Percentiles rank a stretch among this genome's conserved stretches.
phyloP scores from a whole-genome alignment of 805 yeast genomes.

The Hanseniaspora thailandica region DNA sequence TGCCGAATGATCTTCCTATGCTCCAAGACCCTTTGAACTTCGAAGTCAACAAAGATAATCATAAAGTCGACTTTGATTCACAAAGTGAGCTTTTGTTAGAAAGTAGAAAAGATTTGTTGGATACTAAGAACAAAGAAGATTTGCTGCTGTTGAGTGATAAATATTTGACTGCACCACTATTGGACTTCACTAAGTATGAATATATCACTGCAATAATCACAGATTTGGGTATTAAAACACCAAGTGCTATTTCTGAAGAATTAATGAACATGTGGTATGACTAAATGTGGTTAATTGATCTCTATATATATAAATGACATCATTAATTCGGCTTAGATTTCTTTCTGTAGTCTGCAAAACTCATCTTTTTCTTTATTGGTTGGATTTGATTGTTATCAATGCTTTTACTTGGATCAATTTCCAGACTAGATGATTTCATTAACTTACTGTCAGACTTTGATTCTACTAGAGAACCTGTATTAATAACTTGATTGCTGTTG shows the following conservation, averaged over 20 bases:
- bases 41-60: conserved; percentile 19
- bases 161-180: conserved; percentile 38
- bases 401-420: background rate
- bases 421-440: background rate
- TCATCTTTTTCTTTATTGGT: conserved; percentile 25
- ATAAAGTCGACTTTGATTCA: conserved; percentile 8
- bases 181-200: conserved; percentile 94
- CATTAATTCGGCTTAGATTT: conserved; percentile 20
- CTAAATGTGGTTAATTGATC: no score
- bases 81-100: conserved; percentile 12
- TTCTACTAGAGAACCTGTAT: background rate
- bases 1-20: conserved; percentile 80
- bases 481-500: background rate
- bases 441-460: background rate
- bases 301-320: no score
- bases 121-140: conserved; percentile 1
- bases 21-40: conserved; percentile 39
- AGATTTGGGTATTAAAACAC: conserved; percentile 91
- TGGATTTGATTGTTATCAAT: background rate
- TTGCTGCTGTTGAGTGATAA: conserved; percentile 24
- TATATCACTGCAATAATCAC: conserved; percentile 91
- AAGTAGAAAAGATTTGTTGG: conserved; percentile 21
- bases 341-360: conserved; percentile 31
- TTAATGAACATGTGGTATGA: conserved; percentile 97
- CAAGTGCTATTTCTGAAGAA: conserved; percentile 97